Conservation (phyloP, 805 yeast genomes). For the Phaffomyces antillensis region DNA sequence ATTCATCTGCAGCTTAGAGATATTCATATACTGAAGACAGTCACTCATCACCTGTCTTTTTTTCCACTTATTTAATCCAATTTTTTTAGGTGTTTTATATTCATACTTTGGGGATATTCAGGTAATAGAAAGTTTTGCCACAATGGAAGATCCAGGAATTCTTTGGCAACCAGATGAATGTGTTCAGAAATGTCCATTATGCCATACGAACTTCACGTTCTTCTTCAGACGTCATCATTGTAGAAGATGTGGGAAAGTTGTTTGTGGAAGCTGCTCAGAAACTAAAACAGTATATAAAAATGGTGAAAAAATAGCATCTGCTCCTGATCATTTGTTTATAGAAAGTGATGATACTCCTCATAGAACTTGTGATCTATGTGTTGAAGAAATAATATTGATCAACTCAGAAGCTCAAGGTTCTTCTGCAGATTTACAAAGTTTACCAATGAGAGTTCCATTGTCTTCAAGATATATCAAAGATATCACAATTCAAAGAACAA, state of each 20-base stretch:
- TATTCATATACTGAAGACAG: too few species aligned
- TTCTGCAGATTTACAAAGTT: slow-evolving; percentile 10
- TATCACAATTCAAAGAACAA: slow-evolving; percentile 5
- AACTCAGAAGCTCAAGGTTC: slow-evolving; percentile 3
- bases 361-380: slow-evolving; percentile 72
- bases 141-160: neutral
- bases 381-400: slow-evolving; percentile 40
- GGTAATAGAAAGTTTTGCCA: neutral
- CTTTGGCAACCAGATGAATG: slow-evolving; percentile 68
- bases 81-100: neutral
- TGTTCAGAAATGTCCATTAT: slow-evolving; percentile 45
- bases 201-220: slow-evolving; percentile 45
- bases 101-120: neutral
- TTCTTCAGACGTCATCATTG: slow-evolving; percentile 80
- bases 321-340: slow-evolving; percentile 40
- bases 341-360: slow-evolving; percentile 50
- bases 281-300: slow-evolving; percentile 48
- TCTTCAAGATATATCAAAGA: slow-evolving; percentile 7
- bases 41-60: too few species aligned
- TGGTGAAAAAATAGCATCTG: slow-evolving; percentile 48
- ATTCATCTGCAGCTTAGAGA: too few species aligned
- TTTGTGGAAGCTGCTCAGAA: slow-evolving; percentile 63
- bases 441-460: slow-evolving; percentile 8
- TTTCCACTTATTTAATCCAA: neutral
- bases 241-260: slow-evolving; percentile 71